Percentiles rank a stretch among this genome's conserved stretches.
Conservation (phyloP, 345 rosid species). For the Aquilaria malaccensis region DNA sequence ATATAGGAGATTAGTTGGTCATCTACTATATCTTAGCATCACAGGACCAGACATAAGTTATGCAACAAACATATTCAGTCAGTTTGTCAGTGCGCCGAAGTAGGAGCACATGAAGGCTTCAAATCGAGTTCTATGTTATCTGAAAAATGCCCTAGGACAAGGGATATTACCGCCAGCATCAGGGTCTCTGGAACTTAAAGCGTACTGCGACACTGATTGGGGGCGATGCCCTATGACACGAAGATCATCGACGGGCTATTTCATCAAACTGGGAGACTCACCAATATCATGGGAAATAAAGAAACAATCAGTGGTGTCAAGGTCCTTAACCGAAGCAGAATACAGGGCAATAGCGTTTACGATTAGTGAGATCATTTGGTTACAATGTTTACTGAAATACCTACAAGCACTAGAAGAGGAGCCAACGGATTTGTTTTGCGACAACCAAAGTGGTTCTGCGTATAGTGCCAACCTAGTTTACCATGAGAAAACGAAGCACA, state of each 20-base stretch:
- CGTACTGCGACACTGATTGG: not conserved
- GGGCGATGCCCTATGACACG: not conserved
- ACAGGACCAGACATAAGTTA: not conserved
- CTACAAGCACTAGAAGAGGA: no score
- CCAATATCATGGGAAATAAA: not conserved
- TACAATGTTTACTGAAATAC: no score
- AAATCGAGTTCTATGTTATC: not conserved
- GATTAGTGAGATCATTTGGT: not conserved
- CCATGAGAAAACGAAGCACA: no score
- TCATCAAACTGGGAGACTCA: not conserved
- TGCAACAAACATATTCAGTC: not conserved
- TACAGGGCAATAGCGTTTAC: not conserved
- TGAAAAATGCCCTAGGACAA: not conserved
- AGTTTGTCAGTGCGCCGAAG: not conserved
- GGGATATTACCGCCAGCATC: no score
- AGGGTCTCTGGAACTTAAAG: not conserved
- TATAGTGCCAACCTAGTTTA: no score
- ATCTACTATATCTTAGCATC: not conserved
- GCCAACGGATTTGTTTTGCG: no score
- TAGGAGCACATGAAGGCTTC: not conserved
- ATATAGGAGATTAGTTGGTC: no score
- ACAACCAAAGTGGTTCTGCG: no score
- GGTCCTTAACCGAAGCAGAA: not conserved
- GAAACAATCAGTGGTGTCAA: not conserved
- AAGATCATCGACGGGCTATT: not conserved